Evolutionary conservation across 345 rosid genomes (phyloP), one percentile per base, ranked within the genome.

Genomic region (Linum trigynum): DNA sequence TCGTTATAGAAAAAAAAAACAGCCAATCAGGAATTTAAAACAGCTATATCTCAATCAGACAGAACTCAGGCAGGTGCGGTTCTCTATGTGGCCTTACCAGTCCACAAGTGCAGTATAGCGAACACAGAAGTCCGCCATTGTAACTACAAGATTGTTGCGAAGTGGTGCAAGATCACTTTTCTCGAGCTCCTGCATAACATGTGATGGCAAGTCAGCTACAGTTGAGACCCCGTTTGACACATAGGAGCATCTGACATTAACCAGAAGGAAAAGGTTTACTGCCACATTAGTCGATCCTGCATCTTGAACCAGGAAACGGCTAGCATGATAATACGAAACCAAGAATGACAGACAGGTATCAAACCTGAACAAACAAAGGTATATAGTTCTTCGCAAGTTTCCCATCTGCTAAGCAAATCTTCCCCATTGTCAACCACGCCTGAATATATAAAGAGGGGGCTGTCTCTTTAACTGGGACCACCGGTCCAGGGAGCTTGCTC

Each of bases 371-470:
- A 81, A 92, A 92, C 71, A 90, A 77, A 61, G 92, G 97, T 76
- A 90, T 88, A 63, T 90, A 86, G 45, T 84, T 72, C 78, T 92
- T 92, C 16, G 95, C 98, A 72, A 88, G 91, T 73, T 88, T 88
- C 71, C 81, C 96, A 61, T 82, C 97, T 4, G 89, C 91, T 53
- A 90, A 82, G 82, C 97, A 92, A 61, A 90, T 77, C 79, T 92
- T 92, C 70, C 94, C 97, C 97, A 92, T 82, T 41, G 95, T 80
- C 75, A 90, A 71, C 98, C 98, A 90, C 43, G 91, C 87, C 75
- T 85, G 97, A 65, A 85, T 81, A 68, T 86, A 90, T 67, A 90
- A 73, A 62, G 92, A 77, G 69, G 84, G 91, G 5, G 86, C 85
- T 59, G 72, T 74, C 67, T 84, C 86, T 77, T 85, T 88, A 69